Percentiles rank a stretch among this genome's conserved stretches.
Conservation (phyloP, 1,139 yeast species). For the Hemisphaericaspora lyxosophila region DNA sequence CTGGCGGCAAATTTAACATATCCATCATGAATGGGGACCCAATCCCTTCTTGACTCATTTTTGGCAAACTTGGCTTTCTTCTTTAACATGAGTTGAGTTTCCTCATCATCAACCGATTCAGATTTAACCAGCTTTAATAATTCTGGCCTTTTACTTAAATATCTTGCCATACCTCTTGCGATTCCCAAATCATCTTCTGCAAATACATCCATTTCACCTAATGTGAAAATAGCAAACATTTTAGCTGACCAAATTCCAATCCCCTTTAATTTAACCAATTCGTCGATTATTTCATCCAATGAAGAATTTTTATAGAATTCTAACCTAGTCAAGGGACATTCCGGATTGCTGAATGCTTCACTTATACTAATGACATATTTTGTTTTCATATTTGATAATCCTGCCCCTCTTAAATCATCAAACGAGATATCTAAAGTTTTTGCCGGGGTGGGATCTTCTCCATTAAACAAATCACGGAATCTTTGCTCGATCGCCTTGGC, state of each 20-base stretch:
- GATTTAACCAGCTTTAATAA: conserved; percentile 41
- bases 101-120: conserved; percentile 31
- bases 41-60: conserved; percentile 44
- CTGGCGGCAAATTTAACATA: conserved; percentile 56
- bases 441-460: conserved; percentile 52
- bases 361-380: conserved; percentile 65
- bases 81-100: conserved; percentile 27
- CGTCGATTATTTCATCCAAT: conserved; percentile 53
- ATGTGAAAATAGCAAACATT: conserved; percentile 76
- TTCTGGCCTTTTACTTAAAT: conserved; percentile 57
- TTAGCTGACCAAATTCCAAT: conserved; percentile 91
- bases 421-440: conserved; percentile 38
- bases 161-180: conserved; percentile 74
- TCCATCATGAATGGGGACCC: conserved; percentile 65
- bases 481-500: conserved; percentile 62
- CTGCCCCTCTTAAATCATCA: conserved; percentile 59
- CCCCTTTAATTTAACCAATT: conserved; percentile 66
- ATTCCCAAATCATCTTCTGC: conserved; percentile 82
- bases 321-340: conserved; percentile 36
- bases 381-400: conserved; percentile 69
- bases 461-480: conserved; percentile 40
- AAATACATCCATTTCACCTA: conserved; percentile 66
- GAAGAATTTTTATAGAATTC: conserved; percentile 36
- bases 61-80: conserved; percentile 42
- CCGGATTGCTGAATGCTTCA: conserved; percentile 47